A percentile compares a stretch with the other conserved stretches of the same genome.
Conservation (phyloP, 2,329 filamentous ascomycete genomes). For the Fusarium anthophilum region DNA sequence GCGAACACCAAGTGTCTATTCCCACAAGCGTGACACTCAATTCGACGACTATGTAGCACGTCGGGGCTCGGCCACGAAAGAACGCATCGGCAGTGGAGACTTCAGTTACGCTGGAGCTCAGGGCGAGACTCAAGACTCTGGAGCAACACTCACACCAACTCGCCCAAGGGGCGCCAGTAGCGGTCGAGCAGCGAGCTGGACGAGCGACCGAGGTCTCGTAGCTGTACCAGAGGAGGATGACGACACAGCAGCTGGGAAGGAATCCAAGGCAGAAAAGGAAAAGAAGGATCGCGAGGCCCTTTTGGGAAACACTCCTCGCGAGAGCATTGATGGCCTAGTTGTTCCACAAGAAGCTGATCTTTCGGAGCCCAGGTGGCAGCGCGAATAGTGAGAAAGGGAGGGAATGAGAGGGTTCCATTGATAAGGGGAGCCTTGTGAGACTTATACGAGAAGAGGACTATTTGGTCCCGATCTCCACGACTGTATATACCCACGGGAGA, state of each 20-base stretch:
- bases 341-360: constrained; percentile 42
- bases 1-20: constrained; percentile 49
- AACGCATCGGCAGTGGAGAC: constrained; percentile 45
- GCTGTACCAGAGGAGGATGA: constrained; percentile 53
- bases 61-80: constrained; percentile 41
- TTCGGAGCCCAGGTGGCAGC: constrained; percentile 42
- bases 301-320: constrained; percentile 37
- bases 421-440: neutral
- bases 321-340: constrained; percentile 33
- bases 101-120: constrained; percentile 43
- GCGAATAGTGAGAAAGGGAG: neutral
- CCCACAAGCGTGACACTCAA: constrained; percentile 57
- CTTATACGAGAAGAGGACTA: constrained; percentile 7
- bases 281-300: constrained; percentile 44
- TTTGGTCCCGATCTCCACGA: constrained; percentile 29
- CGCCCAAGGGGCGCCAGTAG: constrained; percentile 42
- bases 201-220: constrained; percentile 50
- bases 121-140: constrained; percentile 21
- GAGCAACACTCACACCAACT: constrained; percentile 20
- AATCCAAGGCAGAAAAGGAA: constrained; percentile 22
- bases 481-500: constrained; percentile 40
- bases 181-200: constrained; percentile 48
- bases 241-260: constrained; percentile 29
- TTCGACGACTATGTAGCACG: constrained; percentile 58
- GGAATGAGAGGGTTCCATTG: neutral